phyloP scores from a whole-genome alignment of 176 grass and related monocot species.

The Bromus sterilis region DNA sequence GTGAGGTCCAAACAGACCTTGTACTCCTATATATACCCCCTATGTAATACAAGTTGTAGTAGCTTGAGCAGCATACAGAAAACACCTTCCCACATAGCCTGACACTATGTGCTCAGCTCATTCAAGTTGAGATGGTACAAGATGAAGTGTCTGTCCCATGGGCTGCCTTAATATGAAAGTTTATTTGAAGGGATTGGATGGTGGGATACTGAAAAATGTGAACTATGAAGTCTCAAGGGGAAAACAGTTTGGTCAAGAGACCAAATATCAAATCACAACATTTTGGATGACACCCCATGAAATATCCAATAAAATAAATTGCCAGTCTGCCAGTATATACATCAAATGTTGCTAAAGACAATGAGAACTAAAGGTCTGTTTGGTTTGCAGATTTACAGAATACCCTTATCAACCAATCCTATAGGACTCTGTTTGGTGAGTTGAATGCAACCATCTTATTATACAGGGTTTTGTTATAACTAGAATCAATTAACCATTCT shows the following conservation, averaged over 20 bases:
- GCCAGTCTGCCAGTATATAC: not conserved
- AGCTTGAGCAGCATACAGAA: too few species aligned
- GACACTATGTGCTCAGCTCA: not conserved
- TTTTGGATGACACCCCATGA: not conserved
- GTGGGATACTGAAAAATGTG: not conserved
- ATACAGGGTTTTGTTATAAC: not conserved
- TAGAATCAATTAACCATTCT: not conserved
- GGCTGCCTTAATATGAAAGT: not conserved
- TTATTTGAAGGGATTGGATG: not conserved
- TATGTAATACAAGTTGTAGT: too few species aligned
- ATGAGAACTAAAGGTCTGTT: not conserved
- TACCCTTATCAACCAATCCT: not conserved
- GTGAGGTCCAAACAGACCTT: too few species aligned
- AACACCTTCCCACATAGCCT: too few species aligned
- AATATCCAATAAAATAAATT: not conserved
- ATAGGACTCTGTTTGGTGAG: not conserved
- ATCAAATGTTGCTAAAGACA: not conserved
- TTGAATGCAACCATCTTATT: not conserved
- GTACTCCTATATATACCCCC: too few species aligned
- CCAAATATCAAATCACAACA: not conserved
- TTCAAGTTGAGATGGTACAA: not conserved
- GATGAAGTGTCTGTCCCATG: not conserved
- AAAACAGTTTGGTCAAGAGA: not conserved
- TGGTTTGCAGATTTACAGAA: not conserved
- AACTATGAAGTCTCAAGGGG: not conserved